Conservation (phyloP, 2,329 filamentous ascomycete genomes). For the Colletotrichum lupini region DNA sequence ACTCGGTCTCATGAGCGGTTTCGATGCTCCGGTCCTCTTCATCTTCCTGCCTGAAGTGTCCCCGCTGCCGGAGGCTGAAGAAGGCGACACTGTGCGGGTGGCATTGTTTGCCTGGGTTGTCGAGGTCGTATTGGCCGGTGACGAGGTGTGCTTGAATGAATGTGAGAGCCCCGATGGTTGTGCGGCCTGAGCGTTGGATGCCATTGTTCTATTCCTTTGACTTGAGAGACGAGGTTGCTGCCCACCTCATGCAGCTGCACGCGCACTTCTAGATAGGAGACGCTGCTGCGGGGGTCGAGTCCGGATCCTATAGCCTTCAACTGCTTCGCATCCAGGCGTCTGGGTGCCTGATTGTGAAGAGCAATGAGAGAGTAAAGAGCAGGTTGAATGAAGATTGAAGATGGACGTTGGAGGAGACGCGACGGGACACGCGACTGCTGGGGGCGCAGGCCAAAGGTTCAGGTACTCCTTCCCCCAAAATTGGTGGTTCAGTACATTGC, state of each 20-base stretch:
- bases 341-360: neutral
- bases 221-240: neutral
- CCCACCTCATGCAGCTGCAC: neutral
- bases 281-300: neutral
- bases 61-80: conserved; percentile 10
- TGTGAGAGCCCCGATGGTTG: neutral
- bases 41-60: conserved; percentile 23
- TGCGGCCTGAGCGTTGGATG: conserved; percentile 1
- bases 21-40: conserved; percentile 22
- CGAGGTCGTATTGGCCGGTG: neutral
- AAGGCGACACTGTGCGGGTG: conserved; percentile 7
- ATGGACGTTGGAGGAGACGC: neutral
- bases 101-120: neutral
- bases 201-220: conserved; percentile 5
- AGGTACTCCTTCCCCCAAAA: neutral
- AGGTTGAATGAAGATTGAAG: neutral
- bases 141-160: neutral
- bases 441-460: neutral
- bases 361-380: neutral
- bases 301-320: neutral
- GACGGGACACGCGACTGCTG: conserved; percentile 25
- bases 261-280: neutral
- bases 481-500: neutral
- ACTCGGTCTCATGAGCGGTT: conserved; percentile 10
- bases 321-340: neutral